Base-by-base conservation (phyloP, 805 yeast species). In the Saccharomycopsis sp. region DNA sequence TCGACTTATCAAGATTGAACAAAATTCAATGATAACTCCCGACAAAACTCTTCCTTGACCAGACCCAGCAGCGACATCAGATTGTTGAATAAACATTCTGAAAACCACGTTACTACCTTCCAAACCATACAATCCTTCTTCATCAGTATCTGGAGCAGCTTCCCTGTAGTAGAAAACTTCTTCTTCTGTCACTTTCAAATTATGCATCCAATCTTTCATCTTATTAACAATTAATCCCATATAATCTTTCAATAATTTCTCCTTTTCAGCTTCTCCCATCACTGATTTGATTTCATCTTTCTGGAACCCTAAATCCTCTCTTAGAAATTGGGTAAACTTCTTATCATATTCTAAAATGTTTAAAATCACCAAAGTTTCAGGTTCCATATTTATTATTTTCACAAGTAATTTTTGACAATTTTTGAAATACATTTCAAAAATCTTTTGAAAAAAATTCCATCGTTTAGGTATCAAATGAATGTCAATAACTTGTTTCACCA, bases 51-150 rank as follows among this genome's bases (percentile, higher is more conserved):
- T 74, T 4, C 88, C 86, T 60, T 85, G 88, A 3, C 86, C 85
- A 2, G 90, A 78, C 26, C 82, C 89, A 0, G 88, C 85, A 0
- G 95, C 93, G 4, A 84, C 89, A 50, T 84, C 94, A 13, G 86
- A 81, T 60, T 88, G 95, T 57, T 87, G 95, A n/a, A 81, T 79
- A 47, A 87, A 76, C 81, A 87, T 82, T 50, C 84, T 77, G 59
- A 85, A 79, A 23, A 88, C 80, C 3, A 83, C 80, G 49, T 79
- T 81, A 43, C 87, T 83, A 44, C 87, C 93, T 44, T 86, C 86
- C 44, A 87, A 64, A 21, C 81, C 86, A 41, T 70, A 70, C 13
- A 74, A 66, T 11, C 77, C 75, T 46, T 85, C 86, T 4, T 77
- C 71, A 57, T 81, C 87, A 3, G 65, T 58, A 45, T 79, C 86